These are phyloP conservation scores for Tetrapisispora pingtungensis DNA, from an alignment of 805 yeast genomes.

Conservation along the genomic window DNA sequence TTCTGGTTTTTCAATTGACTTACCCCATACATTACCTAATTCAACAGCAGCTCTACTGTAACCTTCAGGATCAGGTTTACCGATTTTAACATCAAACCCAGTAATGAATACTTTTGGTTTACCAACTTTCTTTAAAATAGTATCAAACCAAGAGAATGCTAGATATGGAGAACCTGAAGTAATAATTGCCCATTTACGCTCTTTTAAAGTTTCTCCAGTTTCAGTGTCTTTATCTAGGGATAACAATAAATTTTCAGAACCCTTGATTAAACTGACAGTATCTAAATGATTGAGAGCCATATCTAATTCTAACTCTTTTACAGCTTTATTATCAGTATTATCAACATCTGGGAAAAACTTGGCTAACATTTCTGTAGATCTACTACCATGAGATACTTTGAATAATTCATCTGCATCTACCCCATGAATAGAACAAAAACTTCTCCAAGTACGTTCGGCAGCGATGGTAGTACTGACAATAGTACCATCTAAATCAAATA, in stretches of 20 bases:
- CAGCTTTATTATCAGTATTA: conserved; percentile 37
- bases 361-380: conserved; percentile 59
- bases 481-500: conserved; percentile 77
- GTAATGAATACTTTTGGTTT: conserved; percentile 65
- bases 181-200: conserved; percentile 65
- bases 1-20: conserved; percentile 13
- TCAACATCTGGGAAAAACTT: conserved; percentile 60
- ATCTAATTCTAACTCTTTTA: conserved; percentile 48
- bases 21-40: conserved; percentile 34
- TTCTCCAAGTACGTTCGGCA: conserved; percentile 64
- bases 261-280: conserved; percentile 56
- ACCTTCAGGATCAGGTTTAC: conserved; percentile 77
- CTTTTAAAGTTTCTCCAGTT: conserved; percentile 9
- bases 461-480: conserved; percentile 65
- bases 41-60: conserved; percentile 47
- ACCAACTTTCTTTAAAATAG: conserved; percentile 39
- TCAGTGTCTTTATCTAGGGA: conserved; percentile 32
- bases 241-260: conserved; percentile 49
- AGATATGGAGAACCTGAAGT: conserved; percentile 64
- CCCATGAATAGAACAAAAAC: conserved; percentile 43
- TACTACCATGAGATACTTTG: conserved; percentile 60
- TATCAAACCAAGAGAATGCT: conserved; percentile 61
- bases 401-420: conserved; percentile 54
- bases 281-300: conserved; percentile 57
- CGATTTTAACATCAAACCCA: conserved; percentile 58